Evolutionary conservation across 2,329 filamentous ascomycete species (phyloP).

Genomic region (Elsinoe arachidis): DNA sequence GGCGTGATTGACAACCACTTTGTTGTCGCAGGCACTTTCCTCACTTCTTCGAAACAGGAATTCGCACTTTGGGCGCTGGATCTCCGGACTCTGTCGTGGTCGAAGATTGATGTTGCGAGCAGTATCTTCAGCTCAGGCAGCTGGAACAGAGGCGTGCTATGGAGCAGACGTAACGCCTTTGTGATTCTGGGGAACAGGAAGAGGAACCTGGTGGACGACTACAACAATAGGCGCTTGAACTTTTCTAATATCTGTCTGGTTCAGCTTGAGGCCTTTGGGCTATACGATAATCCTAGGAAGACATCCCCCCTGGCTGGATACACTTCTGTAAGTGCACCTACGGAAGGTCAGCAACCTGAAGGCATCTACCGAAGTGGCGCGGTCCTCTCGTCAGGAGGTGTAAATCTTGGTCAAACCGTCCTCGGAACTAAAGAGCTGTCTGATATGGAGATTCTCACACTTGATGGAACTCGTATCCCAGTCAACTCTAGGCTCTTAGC

Average conservation of each 20-base stretch:
- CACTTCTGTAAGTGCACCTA: slow-evolving; percentile 67
- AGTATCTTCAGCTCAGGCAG: slow-evolving; percentile 94
- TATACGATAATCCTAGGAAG: slow-evolving; percentile 90
- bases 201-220: slow-evolving; percentile 89
- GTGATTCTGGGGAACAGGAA: slow-evolving; percentile 92
- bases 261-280: slow-evolving; percentile 90
- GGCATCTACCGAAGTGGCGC: slow-evolving; percentile 63
- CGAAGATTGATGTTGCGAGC: slow-evolving; percentile 86
- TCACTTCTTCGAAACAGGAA: slow-evolving; percentile 96
- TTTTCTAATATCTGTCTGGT: slow-evolving; percentile 96
- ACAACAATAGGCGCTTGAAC: slow-evolving; percentile 95
- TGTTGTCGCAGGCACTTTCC: slow-evolving; percentile 91
- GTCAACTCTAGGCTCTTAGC: slow-evolving; percentile 86
- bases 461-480: slow-evolving; percentile 82
- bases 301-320: slow-evolving; percentile 72
- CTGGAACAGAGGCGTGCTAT: slow-evolving; percentile 92
- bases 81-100: slow-evolving; percentile 81
- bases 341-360: slow-evolving; percentile 31
- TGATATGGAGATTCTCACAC: slow-evolving; percentile 94
- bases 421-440: slow-evolving; percentile 73
- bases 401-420: slow-evolving; percentile 76
- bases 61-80: slow-evolving; percentile 96
- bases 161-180: slow-evolving; percentile 89
- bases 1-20: slow-evolving; percentile 94
- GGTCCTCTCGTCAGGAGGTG: slow-evolving; percentile 65